Evolutionary conservation across 2,329 filamentous ascomycete genomes (phyloP), one percentile per base, ranked within the genome.

Genomic region (Cladosporium sp.): DNA sequence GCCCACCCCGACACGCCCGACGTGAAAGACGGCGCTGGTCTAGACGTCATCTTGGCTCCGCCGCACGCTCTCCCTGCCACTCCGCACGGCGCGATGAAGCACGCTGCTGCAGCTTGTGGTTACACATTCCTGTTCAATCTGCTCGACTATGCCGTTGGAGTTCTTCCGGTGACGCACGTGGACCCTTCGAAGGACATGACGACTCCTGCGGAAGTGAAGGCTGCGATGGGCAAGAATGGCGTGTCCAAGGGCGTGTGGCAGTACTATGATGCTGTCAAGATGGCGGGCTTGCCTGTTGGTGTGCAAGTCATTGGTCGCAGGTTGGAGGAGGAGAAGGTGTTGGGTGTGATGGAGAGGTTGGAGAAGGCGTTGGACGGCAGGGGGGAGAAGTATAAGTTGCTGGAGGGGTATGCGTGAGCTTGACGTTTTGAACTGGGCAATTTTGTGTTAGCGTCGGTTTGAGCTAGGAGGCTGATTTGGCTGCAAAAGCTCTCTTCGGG

Each of bases 71-170:
- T 91, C 0, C 91, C 92, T 1, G 92, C 92, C 0, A 83, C 96
- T 3, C 91, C 91, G 0, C 91, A 96, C 70, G 84, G 86, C 47
- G 91, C 85, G 0, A 97, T 96, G 91, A 83, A 84, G 64, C 86
- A 93, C 65, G 90, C 90, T 2, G 85, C 94, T 44, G 89, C 88
- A 61, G 90, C 87, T 64, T 97, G 92, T 67, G 91, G 91, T 1
- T 97, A 97, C 69, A 97, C 92, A 0, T 96, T 97, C 70, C 74
- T 96, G 57, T 97, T 94, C 77, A 97, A 97, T 66, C 64, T 97
- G 67, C 83, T 97, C 49, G 93, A 97, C 70, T 97, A 97, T 73
- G 84, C 89, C 1, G 83, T 84, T 12, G 92, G 92, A 36, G 84
- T 96, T 35, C 68, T 97, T 20, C 92, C 93, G 0, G 86, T 97